Percentiles rank a stretch among this genome's conserved stretches.
phyloP scores from a whole-genome alignment of 2,329 filamentous ascomycete genomes.

The Venturia aucupariae region DNA sequence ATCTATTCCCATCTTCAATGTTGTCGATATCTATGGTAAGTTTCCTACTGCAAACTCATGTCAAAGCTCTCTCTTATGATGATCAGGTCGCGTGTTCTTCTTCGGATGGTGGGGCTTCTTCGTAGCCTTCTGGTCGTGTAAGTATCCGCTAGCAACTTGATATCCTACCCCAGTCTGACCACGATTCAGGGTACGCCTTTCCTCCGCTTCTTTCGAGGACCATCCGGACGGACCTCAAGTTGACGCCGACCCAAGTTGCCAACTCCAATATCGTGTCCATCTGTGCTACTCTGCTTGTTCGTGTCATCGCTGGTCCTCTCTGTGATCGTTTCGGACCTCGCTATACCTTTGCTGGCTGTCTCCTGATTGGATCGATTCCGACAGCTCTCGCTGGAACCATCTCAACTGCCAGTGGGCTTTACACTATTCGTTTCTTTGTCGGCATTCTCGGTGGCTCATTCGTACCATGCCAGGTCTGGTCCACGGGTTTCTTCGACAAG shows the following conservation, averaged over 20 bases:
- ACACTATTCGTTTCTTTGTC: slow-evolving; percentile 68
- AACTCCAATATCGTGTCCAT: slow-evolving; percentile 90
- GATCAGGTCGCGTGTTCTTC: slow-evolving; percentile 62
- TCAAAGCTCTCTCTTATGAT: neutral
- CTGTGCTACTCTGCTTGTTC: slow-evolving; percentile 52
- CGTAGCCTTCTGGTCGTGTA: slow-evolving; percentile 71
- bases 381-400: slow-evolving; percentile 74
- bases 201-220: slow-evolving; percentile 71
- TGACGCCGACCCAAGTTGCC: slow-evolving; percentile 61
- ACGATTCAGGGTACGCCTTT: slow-evolving; percentile 56
- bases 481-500: slow-evolving; percentile 87
- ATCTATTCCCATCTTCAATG: slow-evolving; percentile 70
- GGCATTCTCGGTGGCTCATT: slow-evolving; percentile 71
- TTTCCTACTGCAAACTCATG: no score
- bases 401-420: slow-evolving; percentile 57
- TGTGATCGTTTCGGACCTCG: slow-evolving; percentile 80
- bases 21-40: slow-evolving; percentile 62
- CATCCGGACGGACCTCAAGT: slow-evolving; percentile 68
- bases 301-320: slow-evolving; percentile 68
- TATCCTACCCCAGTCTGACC: neutral
- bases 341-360: slow-evolving; percentile 64
- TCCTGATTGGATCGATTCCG: slow-evolving; percentile 72
- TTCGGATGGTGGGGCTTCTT: slow-evolving; percentile 84
- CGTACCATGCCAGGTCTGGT: slow-evolving; percentile 86
- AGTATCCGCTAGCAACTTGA: slow-evolving; percentile 18